Conservation (phyloP, 495 filamentous ascomycete species). For the Neurospora sp. region DNA sequence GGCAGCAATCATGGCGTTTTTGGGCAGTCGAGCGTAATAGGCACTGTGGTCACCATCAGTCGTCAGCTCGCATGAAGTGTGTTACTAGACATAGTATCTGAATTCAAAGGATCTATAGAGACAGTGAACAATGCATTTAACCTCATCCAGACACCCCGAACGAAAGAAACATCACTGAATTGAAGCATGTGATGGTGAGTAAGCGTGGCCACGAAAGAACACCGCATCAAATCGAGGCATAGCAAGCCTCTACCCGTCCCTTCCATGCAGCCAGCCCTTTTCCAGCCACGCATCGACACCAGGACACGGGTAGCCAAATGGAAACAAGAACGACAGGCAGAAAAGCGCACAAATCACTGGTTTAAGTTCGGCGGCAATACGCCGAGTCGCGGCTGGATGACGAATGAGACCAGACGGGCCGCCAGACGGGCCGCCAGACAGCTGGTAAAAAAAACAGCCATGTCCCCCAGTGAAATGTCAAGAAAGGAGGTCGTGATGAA, state of each 20-base stretch:
- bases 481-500: no score
- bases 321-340: no score
- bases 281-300: background rate
- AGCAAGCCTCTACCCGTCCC: background rate
- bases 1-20: background rate
- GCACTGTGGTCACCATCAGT: background rate
- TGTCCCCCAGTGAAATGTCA: no score
- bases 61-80: background rate
- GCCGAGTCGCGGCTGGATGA: no score
- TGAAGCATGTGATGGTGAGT: background rate
- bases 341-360: no score
- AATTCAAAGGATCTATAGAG: background rate
- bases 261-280: background rate
- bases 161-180: background rate
- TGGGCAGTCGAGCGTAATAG: background rate
- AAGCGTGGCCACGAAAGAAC: background rate
- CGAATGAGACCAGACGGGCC: no score
- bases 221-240: background rate
- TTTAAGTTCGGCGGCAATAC: no score
- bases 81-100: background rate
- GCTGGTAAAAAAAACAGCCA: no score
- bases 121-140: background rate
- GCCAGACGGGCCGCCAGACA: no score
- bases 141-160: background rate
- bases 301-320: background rate